phyloP scores from a whole-genome alignment of 202 grass and related monocot species.

The Panicum hallii region DNA sequence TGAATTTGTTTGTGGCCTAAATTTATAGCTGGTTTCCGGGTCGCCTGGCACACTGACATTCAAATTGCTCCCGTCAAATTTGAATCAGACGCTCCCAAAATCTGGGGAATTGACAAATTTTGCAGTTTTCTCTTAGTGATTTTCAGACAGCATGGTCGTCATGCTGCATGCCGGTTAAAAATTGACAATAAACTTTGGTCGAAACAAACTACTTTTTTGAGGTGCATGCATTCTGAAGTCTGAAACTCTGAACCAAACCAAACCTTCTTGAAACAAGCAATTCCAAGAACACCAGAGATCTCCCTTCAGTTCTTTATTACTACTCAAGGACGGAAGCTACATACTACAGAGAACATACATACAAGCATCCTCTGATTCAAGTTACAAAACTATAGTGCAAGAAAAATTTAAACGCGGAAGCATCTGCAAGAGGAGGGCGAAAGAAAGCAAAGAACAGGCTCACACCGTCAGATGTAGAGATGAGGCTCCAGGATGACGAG shows the following conservation, averaged over 20 bases:
- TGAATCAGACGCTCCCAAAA: not conserved
- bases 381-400: not conserved
- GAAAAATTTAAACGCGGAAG: not conserved
- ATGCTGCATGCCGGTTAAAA: not conserved
- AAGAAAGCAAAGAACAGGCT: not conserved
- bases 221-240: not conserved
- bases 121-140: not conserved
- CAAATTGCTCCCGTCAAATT: not conserved
- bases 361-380: not conserved
- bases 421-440: not conserved
- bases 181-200: not conserved
- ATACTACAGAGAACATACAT: not conserved
- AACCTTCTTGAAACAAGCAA: not conserved
- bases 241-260: conserved; percentile 2
- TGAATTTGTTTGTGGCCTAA: not conserved
- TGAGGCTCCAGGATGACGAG: conserved; percentile 70
- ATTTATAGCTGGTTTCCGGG: not conserved
- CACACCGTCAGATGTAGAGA: conserved; percentile 67
- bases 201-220: not conserved
- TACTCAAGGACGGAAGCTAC: not conserved
- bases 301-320: conserved; percentile 26
- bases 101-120: not conserved
- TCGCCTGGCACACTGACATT: not conserved
- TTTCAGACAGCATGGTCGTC: no score
- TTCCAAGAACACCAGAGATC: not conserved